Evolutionary conservation across 164 flowering plant species (phyloP), one percentile per base, ranked within the genome.

Genomic region (Tinospora cordifolia): DNA sequence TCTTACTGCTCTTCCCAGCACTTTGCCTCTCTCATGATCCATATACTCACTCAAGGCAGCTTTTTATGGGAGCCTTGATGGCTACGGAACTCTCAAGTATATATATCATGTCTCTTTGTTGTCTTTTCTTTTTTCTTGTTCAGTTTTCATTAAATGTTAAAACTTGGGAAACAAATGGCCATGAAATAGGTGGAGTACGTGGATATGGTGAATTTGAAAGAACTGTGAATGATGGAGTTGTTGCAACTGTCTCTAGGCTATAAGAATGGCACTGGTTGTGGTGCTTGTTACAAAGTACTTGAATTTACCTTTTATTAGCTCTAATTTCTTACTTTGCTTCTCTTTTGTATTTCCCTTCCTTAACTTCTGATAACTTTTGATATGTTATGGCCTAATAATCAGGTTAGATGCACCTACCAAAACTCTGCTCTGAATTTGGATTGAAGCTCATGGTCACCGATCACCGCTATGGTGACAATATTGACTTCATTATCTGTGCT

Each of bases 151-250:
- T 0, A 49, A 1, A 9, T 7, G 10, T 21, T 19, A 10, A 12
- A 49, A 21, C 17, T 49, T 49, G 19, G 5, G 19, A 49, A 49
- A 14, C 6, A 10, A 14, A 0, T 49, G 13, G 1, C 1, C 6
- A 49, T 67, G 59, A 51, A 62, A 38, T 79, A 93, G 98, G 62
- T 63, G 98, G 97, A 72, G 94, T 94, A 58, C 91, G 98, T 78
- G 97, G 98, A n/a, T 91, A 40, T 72, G 92, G 89, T 6, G 94
- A 87, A 51, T 91, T 80, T 74, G 98, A 97, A 69, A 84, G 83
- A 71, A 86, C 73, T 14, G 75, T 90, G 19, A 80, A 93, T 57
- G 81, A 81, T 64, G 98, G 92, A 47, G 69, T 80, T 22, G 96
- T 90, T 15, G 80, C 83, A 0, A 93, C 84, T 3, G 96, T 83